phyloP scores from a whole-genome alignment of 1,284 basidiomycete genomes.

The Sanghuangporus baumii region DNA sequence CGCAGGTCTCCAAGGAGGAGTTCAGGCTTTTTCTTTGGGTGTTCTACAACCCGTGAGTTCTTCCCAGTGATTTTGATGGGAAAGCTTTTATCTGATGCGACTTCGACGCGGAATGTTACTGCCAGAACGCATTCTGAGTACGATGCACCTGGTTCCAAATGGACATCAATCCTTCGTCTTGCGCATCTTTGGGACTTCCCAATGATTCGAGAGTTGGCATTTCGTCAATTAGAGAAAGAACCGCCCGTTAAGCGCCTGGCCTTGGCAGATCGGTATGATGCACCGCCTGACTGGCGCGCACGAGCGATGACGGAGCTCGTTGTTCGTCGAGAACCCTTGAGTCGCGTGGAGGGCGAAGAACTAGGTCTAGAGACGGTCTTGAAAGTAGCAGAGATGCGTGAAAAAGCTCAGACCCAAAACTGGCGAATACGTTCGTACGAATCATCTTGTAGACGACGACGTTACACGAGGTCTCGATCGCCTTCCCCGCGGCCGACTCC shows the following conservation, averaged over 20 bases:
- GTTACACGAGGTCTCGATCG: background rate
- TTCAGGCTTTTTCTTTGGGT: conserved; percentile 62
- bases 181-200: conserved; percentile 20
- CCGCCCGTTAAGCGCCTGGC: conserved; percentile 57
- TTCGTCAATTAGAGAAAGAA: conserved; percentile 27
- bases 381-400: conserved; percentile 52
- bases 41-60: conserved; percentile 38
- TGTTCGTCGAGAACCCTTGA: conserved; percentile 48
- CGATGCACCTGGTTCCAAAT: conserved; percentile 9
- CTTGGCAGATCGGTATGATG: conserved; percentile 45
- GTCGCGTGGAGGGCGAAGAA: conserved; percentile 47
- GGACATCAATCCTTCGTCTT: conserved; percentile 21
- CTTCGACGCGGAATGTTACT: background rate
- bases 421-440: background rate
- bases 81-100: background rate
- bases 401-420: conserved; percentile 36
- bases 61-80: background rate
- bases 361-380: conserved; percentile 57
- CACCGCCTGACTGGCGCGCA: conserved; percentile 47
- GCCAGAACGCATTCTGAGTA: conserved; percentile 9
- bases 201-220: conserved; percentile 17
- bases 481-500: too few relatives aligned
- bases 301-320: conserved; percentile 35
- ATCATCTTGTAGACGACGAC: background rate
- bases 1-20: conserved; percentile 40